A percentile compares a stretch with the other conserved stretches of the same genome.
Evolutionary conservation across 2,329 filamentous ascomycete species (phyloP).

Genomic region (Trichoderma pleuroti): DNA sequence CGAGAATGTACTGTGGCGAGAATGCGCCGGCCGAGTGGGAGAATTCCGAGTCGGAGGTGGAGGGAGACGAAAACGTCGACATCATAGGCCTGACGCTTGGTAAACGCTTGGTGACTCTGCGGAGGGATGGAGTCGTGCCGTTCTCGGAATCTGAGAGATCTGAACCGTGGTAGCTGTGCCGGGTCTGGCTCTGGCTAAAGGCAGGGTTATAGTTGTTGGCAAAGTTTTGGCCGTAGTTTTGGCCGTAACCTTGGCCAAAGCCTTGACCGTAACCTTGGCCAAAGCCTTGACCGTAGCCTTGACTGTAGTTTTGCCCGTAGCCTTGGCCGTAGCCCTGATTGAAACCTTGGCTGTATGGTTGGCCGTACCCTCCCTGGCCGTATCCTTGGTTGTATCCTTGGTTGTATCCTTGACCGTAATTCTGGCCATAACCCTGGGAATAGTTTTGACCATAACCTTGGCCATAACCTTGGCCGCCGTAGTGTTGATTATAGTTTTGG

Average conservation of each 20-base stretch:
- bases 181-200: slow-evolving; percentile 5
- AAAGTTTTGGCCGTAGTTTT: background rate
- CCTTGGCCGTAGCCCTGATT: background rate
- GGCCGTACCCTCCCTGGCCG: background rate
- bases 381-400: background rate
- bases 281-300: background rate
- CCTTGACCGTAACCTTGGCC: background rate
- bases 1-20: slow-evolving; percentile 9
- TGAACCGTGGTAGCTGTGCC: slow-evolving; percentile 1
- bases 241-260: background rate
- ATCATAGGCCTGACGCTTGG: background rate
- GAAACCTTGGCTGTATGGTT: background rate
- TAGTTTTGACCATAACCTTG: background rate
- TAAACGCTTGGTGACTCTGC: slow-evolving; percentile 17
- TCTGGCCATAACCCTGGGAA: background rate
- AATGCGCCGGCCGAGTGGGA: background rate
- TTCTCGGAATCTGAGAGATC: slow-evolving; percentile 11
- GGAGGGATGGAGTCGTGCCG: slow-evolving; percentile 1
- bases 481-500: background rate
- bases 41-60: slow-evolving; percentile 14
- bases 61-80: slow-evolving; percentile 5
- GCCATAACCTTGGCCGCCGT: background rate
- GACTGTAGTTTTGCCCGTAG: background rate
- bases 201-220: background rate
- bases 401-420: background rate